Base-by-base conservation (phyloP, 352 stramenopile genomes). In the Phytophthora crassamura region DNA sequence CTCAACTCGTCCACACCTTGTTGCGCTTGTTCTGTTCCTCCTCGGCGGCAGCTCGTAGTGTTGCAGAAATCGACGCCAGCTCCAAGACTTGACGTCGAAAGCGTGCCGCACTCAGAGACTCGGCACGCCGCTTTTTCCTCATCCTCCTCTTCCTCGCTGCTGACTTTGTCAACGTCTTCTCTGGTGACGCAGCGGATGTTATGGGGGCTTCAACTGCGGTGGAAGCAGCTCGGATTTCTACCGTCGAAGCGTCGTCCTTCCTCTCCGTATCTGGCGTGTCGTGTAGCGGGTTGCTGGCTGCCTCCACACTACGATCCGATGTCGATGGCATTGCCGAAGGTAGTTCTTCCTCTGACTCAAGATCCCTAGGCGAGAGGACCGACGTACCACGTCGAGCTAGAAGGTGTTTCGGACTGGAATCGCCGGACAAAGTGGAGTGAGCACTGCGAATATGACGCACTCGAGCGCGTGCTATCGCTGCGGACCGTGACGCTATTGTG, bases 371-470 rank as follows among this genome's bases (percentile, higher is more conserved):
- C 9, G 38, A 53, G 6, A 47, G 7, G 8, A 32, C 28, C 11
- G 22, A 49, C 18, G 48, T 28, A 50, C 41, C 50, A 14, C 16
- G 22, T 36, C 14, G 52, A 33, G 16, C 14, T 12, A 48, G 16
- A 2, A 45, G 38, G 39, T 12, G 22, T 41, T 14, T 30, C 22
- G 45, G 8, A 39, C 32, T 38, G 12, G 43, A 30, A 43, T 33
- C 32, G n/a, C 11, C 52, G 30, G 36, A 15, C 41, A 8, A 10
- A 25, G 16, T 57, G 35, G 59, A 59, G 32, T 61, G 41, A 25
- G 59, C 59, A 30, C 65, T 74, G 22, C 65, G 59, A 46, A 74
- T 74, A 12, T 40, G 60, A 54, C 59, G 65, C 7, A 74, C 65
- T 8, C 52, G 65, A 53, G 65, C 65, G 0, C 65, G 65, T 42